Evolutionary conservation across 2,329 filamentous ascomycete species (phyloP).

Genomic region (Clarireedia hainanense): DNA sequence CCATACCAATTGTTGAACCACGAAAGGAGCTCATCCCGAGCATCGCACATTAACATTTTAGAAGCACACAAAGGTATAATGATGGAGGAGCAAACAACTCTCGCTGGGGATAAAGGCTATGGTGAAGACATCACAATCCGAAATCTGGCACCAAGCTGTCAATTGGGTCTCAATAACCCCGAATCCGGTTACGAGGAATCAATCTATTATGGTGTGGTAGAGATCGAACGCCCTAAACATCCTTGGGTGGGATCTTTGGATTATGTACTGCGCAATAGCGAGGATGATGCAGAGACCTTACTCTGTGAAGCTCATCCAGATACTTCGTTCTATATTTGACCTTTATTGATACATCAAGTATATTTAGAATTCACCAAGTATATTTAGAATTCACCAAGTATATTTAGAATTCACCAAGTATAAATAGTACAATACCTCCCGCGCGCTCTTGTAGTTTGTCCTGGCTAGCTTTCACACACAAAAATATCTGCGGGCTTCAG

Average conservation of each 20-base stretch:
- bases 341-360: too few relatives aligned
- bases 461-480: too few relatives aligned
- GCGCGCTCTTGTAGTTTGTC: too few relatives aligned
- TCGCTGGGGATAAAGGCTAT: slow-evolving; percentile 45
- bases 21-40: neutral
- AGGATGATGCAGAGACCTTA: too few relatives aligned
- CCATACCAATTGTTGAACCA: neutral
- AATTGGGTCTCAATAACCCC: slow-evolving; percentile 12
- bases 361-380: too few relatives aligned
- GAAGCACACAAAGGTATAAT: slow-evolving; percentile 49
- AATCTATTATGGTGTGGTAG: slow-evolving; percentile 8
- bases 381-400: too few relatives aligned
- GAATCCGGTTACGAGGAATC: slow-evolving; percentile 17
- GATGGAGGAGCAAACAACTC: slow-evolving; percentile 38
- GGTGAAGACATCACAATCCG: slow-evolving; percentile 60
- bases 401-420: too few relatives aligned
- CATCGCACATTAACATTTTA: slow-evolving; percentile 42
- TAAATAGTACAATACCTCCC: too few relatives aligned
- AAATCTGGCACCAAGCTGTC: slow-evolving; percentile 33
- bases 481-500: too few relatives aligned
- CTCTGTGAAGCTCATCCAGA: too few relatives aligned
- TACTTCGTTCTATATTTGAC: too few relatives aligned
- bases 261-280: too few relatives aligned
- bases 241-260: neutral
- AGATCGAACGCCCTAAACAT: neutral